phyloP scores from a whole-genome alignment of 2,329 filamentous ascomycete genomes.

The Hypoxylon sp. region DNA sequence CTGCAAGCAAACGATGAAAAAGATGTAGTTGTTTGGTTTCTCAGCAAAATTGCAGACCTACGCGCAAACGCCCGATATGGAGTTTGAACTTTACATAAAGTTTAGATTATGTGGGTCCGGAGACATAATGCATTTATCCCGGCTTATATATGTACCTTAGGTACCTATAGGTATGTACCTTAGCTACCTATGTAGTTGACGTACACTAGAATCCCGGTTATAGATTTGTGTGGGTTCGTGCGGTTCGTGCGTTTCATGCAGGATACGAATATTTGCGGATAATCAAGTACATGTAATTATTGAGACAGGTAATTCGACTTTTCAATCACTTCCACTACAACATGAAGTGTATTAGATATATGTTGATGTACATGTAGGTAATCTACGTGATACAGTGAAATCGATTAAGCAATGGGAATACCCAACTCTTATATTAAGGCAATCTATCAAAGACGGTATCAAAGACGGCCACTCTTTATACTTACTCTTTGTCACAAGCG shows the following conservation, averaged over 20 bases:
- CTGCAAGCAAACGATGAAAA: constrained; percentile 20
- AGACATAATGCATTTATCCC: constrained; percentile 14
- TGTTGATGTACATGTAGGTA: background rate
- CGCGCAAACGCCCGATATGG: constrained; percentile 42
- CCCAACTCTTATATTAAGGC: constrained; percentile 5
- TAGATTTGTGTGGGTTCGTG: background rate
- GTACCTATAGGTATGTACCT: too few relatives aligned
- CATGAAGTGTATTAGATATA: background rate
- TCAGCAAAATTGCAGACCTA: constrained; percentile 39
- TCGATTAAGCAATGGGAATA: constrained; percentile 16
- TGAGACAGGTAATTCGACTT: background rate
- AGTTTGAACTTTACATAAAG: constrained; percentile 33
- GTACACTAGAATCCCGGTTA: too few relatives aligned
- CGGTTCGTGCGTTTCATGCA: background rate
- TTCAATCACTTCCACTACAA: background rate
- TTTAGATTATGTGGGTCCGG: constrained; percentile 28
- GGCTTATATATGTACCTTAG: background rate
- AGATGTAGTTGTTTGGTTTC: constrained; percentile 27
- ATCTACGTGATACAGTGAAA: constrained; percentile 9
- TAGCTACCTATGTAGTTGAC: too few relatives aligned
- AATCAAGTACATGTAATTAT: background rate
- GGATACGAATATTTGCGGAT: background rate
- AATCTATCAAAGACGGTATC: constrained; percentile 5
- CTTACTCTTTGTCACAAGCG: constrained; percentile 19
- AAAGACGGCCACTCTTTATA: constrained; percentile 21